Base-by-base conservation (phyloP, 75 land plant genomes). In the Pseudotsuga menziesii region DNA sequence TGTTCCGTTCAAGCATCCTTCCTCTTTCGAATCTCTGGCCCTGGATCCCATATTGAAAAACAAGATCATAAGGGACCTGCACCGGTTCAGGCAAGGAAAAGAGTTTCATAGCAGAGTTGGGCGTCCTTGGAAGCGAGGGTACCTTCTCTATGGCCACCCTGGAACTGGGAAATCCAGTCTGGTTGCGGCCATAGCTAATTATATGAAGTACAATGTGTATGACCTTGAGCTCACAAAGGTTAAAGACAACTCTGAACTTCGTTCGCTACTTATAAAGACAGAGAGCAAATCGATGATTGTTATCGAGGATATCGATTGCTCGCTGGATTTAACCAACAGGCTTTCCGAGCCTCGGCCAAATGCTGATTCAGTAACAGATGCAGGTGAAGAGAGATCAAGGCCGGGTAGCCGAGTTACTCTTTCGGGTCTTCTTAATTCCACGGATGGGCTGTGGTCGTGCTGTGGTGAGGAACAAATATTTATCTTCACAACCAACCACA, bases 111-210 rank as follows among this genome's bases (percentile, higher is more conserved):
- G 73, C 54, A 83, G 71, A 32, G 80, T 86, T 0, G 93, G 93
- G 35, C 83, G 82, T 23, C 89, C 91, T 16, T 89, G 91, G 93
- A 91, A 89, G 71, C 39, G 93, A 17, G 93, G 93, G 19, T 91
- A 91, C 69, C 77, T 91, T 76, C 81, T 91, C 55, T 86, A 86
- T 64, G 93, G 93, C 23, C 92, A 90, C 3, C 93, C 93, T 41
- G 93, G 91, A 0, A 91, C 92, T 6, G 92, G 92, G 14, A 91
- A 91, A 69, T 89, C 89, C 25, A 86, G 85, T 59, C 79, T 91
- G 88, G 80, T 91, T 58, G 89, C 85, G 16, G 93, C 93, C 77
- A 91, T 91, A 61, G 83, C 91, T 20, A 91, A 91, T 56, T 79
- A 80, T 78, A 75, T 87, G 39, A 83, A 82, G 61, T 89, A 84